phyloP scores from a whole-genome alignment of 495 filamentous ascomycete genomes.

The Parmelia sp. region DNA sequence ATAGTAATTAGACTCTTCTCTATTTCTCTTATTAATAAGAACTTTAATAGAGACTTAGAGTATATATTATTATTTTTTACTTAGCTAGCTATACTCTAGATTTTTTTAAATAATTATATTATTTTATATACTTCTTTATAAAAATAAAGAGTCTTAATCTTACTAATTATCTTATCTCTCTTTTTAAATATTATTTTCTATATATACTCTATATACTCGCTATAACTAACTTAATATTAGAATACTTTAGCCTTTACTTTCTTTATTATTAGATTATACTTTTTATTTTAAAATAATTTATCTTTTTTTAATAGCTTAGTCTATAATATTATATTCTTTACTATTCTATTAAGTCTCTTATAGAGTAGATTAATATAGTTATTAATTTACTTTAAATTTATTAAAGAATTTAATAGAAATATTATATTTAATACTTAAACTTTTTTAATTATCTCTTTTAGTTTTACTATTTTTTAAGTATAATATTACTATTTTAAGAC shows the following conservation, averaged over 20 bases:
- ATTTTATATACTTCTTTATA: neutral
- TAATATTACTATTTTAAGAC: too few species aligned
- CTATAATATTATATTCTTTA: neutral
- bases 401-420: neutral
- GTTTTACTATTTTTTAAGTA: too few species aligned
- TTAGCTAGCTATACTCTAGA: neutral
- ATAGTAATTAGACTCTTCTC: neutral
- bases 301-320: neutral
- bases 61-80: neutral
- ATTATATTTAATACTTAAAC: too few species aligned
- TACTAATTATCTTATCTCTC: neutral
- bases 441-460: too few species aligned
- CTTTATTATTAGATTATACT: neutral
- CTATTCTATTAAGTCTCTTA: too few species aligned
- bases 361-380: too few species aligned
- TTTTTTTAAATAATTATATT: neutral
- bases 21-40: neutral
- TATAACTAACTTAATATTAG: too few species aligned
- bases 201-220: neutral
- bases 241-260: neutral
- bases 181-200: neutral
- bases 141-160: neutral
- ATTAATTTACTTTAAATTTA: neutral
- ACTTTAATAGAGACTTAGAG: neutral
- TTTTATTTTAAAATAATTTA: neutral